Percentiles rank a stretch among this genome's conserved stretches.
These are phyloP conservation scores for Sequoiadendron giganteum DNA, from an alignment of 75 land plant genomes.

Conservation along the genomic window DNA sequence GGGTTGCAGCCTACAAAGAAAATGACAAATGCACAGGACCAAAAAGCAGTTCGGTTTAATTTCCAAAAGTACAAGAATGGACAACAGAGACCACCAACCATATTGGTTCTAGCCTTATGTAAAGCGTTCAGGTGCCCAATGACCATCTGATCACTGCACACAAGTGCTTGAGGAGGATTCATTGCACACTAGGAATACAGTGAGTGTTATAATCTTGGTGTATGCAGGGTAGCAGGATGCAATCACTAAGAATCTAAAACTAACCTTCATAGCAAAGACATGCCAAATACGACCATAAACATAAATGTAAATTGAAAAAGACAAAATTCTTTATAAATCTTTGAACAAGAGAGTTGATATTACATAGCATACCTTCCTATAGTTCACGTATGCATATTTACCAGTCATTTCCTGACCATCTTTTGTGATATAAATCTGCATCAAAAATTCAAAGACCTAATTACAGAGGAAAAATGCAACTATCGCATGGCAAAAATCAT, in stretches of 20 bases:
- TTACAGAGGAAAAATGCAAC: background rate
- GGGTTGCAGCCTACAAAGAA: background rate
- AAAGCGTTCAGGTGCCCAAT: background rate
- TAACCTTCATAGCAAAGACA: background rate
- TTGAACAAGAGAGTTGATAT: background rate
- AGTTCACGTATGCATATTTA: slow-evolving; percentile 36
- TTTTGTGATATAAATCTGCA: slow-evolving; percentile 53
- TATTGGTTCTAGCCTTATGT: background rate
- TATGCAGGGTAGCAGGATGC: background rate
- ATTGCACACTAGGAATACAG: background rate
- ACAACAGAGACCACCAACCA: background rate
- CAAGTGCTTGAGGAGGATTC: background rate
- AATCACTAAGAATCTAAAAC: background rate
- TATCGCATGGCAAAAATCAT: background rate
- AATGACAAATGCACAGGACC: background rate
- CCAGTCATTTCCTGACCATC: slow-evolving; percentile 59
- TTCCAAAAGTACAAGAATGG: background rate
- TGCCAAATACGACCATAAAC: background rate
- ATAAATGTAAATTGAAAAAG: background rate
- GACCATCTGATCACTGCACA: background rate
- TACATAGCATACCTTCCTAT: slow-evolving; percentile 39
- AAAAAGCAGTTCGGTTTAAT: background rate
- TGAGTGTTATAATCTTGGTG: background rate
- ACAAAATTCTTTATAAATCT: background rate
- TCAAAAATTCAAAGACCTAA: background rate